Base-by-base conservation (phyloP, 352 stramenopile species). In the Phytophthora pisi region DNA sequence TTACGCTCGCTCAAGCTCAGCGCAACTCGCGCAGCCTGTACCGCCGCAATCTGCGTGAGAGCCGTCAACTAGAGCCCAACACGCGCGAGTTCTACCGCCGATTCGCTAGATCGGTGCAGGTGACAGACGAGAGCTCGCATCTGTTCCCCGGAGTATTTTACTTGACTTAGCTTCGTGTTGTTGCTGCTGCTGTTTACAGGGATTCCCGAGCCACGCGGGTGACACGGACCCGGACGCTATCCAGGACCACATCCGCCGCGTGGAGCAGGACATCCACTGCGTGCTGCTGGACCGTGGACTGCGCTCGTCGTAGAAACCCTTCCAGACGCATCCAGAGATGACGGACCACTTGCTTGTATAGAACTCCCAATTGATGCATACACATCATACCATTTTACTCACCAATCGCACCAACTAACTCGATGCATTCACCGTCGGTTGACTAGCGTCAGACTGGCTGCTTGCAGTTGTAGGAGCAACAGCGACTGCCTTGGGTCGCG, bases 401-500 rank as follows among this genome's bases (percentile, higher is more conserved):
- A 11, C 15, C 4, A 34, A 34, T 2, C 3, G 30, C 30, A 10
- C 30, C 30, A 34, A 9, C 30, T 34, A 40, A 40, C 34, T 40
- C 34, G 34, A 40, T 40, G 34, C 10, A 40, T 40, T 40, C 34
- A 4, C 34, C 10, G 34, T 40, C 15, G 34, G 10, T 11, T 40
- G 34, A 16, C 34, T 40, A 16, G 10, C 1, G 34, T 40, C 34
- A 40, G 34, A 31, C 28, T 31, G 3, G 15, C 34, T 40, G 9
- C 34, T 40, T 15, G 34, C 9, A 6, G 34, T 4, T 40, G 34
- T 40, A 40, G 34, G 34, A 46, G 38, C 6, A 46, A 15, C 38
- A 46, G 38, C 16, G 7, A 18, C 13, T 23, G 28, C 11, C 46
- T 84, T 87, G 3, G 52, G 26, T 23, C 74, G 64, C 10, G 61